phyloP scores from a whole-genome alignment of 208 protist species.

The Zelonia costaricensis region DNA sequence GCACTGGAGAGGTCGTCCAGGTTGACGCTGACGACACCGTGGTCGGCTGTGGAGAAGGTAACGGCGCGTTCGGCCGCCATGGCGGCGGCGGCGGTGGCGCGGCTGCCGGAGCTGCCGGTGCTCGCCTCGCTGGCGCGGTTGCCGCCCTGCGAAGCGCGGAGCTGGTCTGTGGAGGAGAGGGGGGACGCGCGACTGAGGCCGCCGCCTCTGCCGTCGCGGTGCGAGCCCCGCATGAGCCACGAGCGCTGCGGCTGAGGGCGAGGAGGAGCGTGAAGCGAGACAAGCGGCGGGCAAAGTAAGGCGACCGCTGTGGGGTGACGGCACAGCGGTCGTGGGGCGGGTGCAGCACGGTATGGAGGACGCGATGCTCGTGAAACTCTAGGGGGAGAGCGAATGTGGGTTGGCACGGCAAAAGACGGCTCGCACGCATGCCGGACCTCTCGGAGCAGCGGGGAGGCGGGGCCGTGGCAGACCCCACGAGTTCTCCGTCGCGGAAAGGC shows the following conservation, averaged over 20 bases:
- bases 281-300: background rate
- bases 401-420: too few species aligned
- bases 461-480: too few species aligned
- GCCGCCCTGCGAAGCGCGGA: constrained; percentile 1
- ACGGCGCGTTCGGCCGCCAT: constrained; percentile 16
- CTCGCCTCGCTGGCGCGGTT: constrained; percentile 16
- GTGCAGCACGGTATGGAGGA: too few species aligned
- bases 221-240: too few species aligned
- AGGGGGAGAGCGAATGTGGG: too few species aligned
- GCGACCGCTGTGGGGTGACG: background rate
- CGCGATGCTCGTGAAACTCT: too few species aligned
- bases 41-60: constrained; percentile 11
- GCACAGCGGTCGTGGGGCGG: too few species aligned
- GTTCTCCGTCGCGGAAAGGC: too few species aligned
- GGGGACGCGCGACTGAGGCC: background rate
- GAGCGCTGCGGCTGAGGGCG: background rate
- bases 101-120: background rate
- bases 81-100: background rate
- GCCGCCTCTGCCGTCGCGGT: background rate
- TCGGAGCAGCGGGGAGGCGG: too few species aligned
- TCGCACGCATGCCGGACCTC: too few species aligned
- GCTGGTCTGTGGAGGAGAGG: background rate
- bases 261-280: background rate
- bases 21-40: constrained; percentile 21
- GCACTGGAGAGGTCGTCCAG: constrained; percentile 24